Evolutionary conservation across 176 grass and related monocot genomes (phyloP).

Genomic region (Melocanna baccifera): DNA sequence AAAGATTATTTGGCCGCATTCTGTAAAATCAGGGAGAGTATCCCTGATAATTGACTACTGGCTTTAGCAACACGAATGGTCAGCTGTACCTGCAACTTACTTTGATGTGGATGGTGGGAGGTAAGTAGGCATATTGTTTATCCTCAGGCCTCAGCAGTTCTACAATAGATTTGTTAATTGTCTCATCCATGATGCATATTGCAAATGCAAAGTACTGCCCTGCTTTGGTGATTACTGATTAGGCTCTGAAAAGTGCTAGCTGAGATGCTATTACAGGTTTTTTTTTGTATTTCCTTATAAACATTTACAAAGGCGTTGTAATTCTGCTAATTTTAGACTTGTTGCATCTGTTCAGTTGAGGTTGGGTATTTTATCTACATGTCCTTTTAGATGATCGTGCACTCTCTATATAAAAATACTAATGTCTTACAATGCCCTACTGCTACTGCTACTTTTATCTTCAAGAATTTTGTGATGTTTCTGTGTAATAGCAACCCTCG

Average conservation of each 20-base stretch:
- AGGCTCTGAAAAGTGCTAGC: background rate
- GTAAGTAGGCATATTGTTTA: slow-evolving; percentile 14
- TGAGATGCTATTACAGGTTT: background rate
- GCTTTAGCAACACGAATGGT: background rate
- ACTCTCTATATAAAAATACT: background rate
- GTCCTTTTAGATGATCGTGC: background rate
- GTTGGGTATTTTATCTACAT: background rate
- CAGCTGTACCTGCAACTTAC: background rate
- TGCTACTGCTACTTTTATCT: background rate
- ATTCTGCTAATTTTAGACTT: background rate
- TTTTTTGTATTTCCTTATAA: slow-evolving; percentile 1
- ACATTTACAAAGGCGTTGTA: background rate
- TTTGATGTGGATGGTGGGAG: background rate
- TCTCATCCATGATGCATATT: background rate
- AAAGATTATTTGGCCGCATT: slow-evolving; percentile 17
- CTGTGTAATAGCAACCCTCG: background rate
- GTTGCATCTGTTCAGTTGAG: background rate
- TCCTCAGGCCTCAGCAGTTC: background rate
- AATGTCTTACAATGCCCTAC: background rate
- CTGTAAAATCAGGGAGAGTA: background rate
- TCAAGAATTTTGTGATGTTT: background rate
- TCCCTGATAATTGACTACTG: background rate
- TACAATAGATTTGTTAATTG: slow-evolving; percentile 1
- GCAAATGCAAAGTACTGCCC: background rate
- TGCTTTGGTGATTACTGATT: background rate